These are phyloP conservation scores for Cerioporus squamosus DNA, from an alignment of 1,284 basidiomycete genomes.

Conservation along the genomic window DNA sequence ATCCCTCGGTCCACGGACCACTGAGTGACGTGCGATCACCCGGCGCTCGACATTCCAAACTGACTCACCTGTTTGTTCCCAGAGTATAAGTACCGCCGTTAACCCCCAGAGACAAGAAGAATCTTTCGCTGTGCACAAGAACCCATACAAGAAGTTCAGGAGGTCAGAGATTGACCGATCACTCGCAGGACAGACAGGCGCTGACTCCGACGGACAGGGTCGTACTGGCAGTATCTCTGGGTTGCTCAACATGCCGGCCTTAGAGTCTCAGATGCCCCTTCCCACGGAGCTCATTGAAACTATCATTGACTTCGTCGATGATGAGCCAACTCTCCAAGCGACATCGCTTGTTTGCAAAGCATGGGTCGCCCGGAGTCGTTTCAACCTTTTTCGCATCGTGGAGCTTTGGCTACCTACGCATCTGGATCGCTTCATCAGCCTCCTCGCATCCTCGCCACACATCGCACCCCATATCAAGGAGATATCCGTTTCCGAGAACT, in stretches of 20 bases:
- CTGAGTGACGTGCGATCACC: no score
- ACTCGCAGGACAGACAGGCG: no score
- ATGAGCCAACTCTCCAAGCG: slow-evolving; percentile 13
- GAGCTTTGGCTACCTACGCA: slow-evolving; percentile 10
- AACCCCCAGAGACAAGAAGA: no score
- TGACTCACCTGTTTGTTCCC: not conserved
- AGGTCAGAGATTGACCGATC: no score
- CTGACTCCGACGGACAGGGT: no score
- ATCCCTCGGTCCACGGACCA: no score
- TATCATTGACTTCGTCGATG: slow-evolving; percentile 23
- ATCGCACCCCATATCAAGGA: slow-evolving; percentile 17
- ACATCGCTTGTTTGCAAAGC: slow-evolving; percentile 22
- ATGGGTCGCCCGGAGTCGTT: slow-evolving; percentile 22
- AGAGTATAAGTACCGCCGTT: no score
- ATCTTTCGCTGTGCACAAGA: no score
- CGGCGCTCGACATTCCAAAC: not conserved
- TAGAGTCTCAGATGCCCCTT: not conserved
- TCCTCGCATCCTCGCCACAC: slow-evolving; percentile 15
- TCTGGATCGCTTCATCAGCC: slow-evolving; percentile 7
- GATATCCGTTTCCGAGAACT: slow-evolving; percentile 21
- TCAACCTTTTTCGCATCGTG: slow-evolving; percentile 24
- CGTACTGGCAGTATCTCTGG: no score
- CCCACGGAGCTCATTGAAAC: slow-evolving; percentile 24
- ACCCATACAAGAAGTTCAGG: no score
- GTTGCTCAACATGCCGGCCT: not conserved